Conservation (phyloP, 2,329 filamentous ascomycete species). For the Colletotrichum tropicicola region DNA sequence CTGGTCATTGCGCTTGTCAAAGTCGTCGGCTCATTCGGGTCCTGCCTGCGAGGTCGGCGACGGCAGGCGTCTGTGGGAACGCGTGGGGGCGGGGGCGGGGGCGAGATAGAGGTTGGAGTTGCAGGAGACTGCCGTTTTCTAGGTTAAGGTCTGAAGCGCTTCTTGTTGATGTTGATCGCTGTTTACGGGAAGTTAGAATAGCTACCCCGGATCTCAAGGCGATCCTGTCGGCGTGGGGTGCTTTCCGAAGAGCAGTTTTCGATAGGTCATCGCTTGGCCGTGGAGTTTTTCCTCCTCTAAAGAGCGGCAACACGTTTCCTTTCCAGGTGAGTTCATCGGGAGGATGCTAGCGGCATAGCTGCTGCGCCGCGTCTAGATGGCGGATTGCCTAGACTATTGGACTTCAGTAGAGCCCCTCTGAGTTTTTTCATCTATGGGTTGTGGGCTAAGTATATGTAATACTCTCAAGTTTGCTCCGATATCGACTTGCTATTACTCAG, state of each 20-base stretch:
- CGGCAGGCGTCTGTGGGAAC: neutral
- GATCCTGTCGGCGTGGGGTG: neutral
- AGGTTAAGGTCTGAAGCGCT: neutral
- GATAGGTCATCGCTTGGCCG: neutral
- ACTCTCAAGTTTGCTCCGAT: too few species aligned
- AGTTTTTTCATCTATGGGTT: too few species aligned
- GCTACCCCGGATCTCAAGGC: neutral
- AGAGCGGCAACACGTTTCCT: too few species aligned
- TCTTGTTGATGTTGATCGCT: neutral
- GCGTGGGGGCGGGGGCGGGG: neutral
- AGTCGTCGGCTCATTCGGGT: neutral
- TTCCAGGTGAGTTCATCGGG: too few species aligned
- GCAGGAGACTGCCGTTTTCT: neutral
- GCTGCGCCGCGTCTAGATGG: too few species aligned
- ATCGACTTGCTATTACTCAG: too few species aligned
- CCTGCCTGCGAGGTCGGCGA: neutral
- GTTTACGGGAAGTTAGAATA: neutral
- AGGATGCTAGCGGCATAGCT: too few species aligned
- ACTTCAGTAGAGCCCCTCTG: too few species aligned
- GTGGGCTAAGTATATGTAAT: too few species aligned
- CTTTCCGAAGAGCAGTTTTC: neutral
- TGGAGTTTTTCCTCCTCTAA: too few species aligned
- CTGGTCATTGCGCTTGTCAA: conserved; percentile 2
- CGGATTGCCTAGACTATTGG: too few species aligned
- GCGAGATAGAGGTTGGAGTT: neutral